A percentile compares a stretch with the other conserved stretches of the same genome.
phyloP scores from a whole-genome alignment of 1,284 basidiomycete genomes.

The Porphyrellus sp. region DNA sequence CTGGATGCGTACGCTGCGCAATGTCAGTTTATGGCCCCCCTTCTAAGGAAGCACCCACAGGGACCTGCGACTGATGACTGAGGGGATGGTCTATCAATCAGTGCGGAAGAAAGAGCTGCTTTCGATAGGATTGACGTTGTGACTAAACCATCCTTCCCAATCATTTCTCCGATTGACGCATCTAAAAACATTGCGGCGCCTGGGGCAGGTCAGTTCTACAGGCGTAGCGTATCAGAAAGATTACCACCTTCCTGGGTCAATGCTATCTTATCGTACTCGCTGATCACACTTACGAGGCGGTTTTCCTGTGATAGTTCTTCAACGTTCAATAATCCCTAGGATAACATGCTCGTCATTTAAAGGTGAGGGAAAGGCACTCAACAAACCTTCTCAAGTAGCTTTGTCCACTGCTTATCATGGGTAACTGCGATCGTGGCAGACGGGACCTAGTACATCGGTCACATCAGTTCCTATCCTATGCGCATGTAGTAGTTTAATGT shows the following conservation, averaged over 20 bases:
- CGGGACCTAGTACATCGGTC: not conserved
- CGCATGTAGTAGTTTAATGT: not conserved
- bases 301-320: conserved; percentile 4
- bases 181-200: not conserved
- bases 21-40: conserved; percentile 13
- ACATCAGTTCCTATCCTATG: not conserved
- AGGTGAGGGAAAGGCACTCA: not conserved
- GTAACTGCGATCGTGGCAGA: conserved; percentile 5
- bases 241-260: not conserved
- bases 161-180: no score
- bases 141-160: no score
- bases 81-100: no score
- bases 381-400: not conserved
- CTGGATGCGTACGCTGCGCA: conserved; percentile 10
- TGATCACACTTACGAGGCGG: not conserved
- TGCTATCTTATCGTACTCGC: not conserved
- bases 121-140: no score
- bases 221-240: no score
- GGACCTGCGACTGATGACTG: no score
- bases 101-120: no score
- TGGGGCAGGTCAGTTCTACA: not conserved
- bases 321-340: conserved; percentile 1
- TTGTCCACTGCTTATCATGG: conserved; percentile 3
- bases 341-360: not conserved
- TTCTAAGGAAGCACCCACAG: no score